Evolutionary conservation across 768 basidiomycete species (phyloP), one percentile per base, ranked within the genome.

Genomic region (Basidioascus undulatus): DNA sequence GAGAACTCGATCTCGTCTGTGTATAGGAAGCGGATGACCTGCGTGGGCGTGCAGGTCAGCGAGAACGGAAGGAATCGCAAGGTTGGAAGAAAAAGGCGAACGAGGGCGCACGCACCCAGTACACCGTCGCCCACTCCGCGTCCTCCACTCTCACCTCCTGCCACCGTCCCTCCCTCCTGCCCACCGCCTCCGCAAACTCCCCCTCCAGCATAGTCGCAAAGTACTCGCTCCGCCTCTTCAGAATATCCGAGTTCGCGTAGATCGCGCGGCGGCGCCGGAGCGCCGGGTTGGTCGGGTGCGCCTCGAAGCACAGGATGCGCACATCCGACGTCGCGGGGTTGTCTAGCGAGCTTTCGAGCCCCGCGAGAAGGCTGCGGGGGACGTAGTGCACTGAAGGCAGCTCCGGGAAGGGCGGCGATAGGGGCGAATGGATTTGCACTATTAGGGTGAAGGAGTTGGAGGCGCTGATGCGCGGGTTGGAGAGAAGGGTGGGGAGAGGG

Each of bases 181-280:
- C n/a, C n/a, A n/a, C n/a, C n/a, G 58, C 71, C 56, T 79, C 77
- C n/a, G 69, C 55, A 50, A 80, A 82, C 0, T 71, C 64, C 0
- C 75, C 76, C 18, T 66, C 59, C 10, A 81, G 63, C 68, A 80
- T 74, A 1, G 73, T 76, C 5, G 70, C 65, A 48, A 80, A 79
- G 51, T 80, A 81, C 45, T 79, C 77, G 12, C 76, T 76, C n/a
- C 77, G 63, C 10, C 68, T 64, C 36, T 59, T 70, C 18, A 81
- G 64, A 39, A 82, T 76, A 48, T 78, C 76, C 6, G 73, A 73
- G 53, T 81, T 78, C 1, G 76, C 77, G 52, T 76, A 81, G 30
- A 82, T 68, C 26, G 72, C 55, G 28, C 78, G 66, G 55, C 6
- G 64, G 60, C 0, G 67, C 64, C 1, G 57, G 54, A 1, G 66